Evolutionary conservation across 2,329 filamentous ascomycete species (phyloP).

Genomic region (Apiospora rasikravindrae): DNA sequence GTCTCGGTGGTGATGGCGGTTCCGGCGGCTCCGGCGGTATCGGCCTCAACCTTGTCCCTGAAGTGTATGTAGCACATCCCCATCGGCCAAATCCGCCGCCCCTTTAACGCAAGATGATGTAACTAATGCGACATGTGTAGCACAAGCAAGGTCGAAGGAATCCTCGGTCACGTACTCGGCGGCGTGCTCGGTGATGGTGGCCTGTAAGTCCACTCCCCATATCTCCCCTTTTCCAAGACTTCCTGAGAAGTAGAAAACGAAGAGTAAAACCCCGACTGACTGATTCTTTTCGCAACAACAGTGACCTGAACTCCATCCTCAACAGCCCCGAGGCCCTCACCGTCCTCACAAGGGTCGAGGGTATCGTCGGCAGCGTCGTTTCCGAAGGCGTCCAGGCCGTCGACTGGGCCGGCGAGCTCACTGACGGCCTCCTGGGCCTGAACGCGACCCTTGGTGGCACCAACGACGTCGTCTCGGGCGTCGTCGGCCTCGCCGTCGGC

Average conservation of each 20-base stretch:
- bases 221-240: background rate
- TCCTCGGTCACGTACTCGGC: background rate
- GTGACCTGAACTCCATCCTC: background rate
- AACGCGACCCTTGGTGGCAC: conserved; percentile 11
- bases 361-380: conserved; percentile 15
- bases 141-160: background rate
- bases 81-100: no score
- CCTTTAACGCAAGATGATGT: no score
- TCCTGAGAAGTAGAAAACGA: background rate
- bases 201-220: background rate
- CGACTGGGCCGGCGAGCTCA: conserved; percentile 15
- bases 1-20: background rate
- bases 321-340: background rate
- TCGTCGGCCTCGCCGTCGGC: conserved; percentile 17
- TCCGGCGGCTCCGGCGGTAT: background rate
- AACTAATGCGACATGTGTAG: no score
- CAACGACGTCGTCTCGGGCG: conserved; percentile 10
- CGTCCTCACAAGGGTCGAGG: background rate
- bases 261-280: background rate
- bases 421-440: conserved; percentile 15
- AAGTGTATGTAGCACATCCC: background rate
- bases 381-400: conserved; percentile 11
- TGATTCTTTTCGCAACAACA: background rate
- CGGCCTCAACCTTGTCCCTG: background rate
- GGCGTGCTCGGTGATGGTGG: background rate